Evolutionary conservation across 148 eudicot species (phyloP).

Genomic region (Spergularia marina): DNA sequence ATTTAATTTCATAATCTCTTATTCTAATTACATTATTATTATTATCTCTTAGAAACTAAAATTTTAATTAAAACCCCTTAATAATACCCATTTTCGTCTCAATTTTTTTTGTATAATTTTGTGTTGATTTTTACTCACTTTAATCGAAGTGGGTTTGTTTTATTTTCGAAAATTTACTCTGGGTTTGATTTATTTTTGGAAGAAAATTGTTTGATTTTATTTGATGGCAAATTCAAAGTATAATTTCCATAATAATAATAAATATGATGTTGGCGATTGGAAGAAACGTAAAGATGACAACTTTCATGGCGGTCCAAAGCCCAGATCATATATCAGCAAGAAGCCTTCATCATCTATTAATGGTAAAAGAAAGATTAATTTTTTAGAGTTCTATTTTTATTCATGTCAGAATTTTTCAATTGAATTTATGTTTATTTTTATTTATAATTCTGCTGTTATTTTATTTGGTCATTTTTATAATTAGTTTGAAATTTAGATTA

Average conservation of each 20-base stretch:
- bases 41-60: too few relatives aligned
- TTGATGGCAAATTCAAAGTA: neutral
- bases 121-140: neutral
- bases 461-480: neutral
- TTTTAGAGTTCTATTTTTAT: neutral
- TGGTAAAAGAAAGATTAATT: neutral
- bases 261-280: neutral
- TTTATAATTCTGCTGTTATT: neutral
- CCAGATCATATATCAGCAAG: conserved; percentile 35
- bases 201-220: neutral
- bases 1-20: too few relatives aligned
- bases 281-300: conserved; percentile 29
- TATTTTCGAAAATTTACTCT: neutral
- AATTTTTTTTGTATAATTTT: neutral
- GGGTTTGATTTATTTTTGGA: neutral
- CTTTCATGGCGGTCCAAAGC: conserved; percentile 25
- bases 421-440: neutral
- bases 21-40: too few relatives aligned
- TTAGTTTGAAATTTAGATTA: neutral
- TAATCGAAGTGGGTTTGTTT: neutral
- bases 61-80: too few relatives aligned
- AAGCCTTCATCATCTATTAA: conserved; percentile 30
- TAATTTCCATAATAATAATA: neutral
- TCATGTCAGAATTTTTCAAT: conserved; percentile 15
- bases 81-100: too few relatives aligned